Percentiles rank a stretch among this genome's conserved stretches.
Evolutionary conservation across 2,329 filamentous ascomycete species (phyloP).

Genomic region (Emergomyces orientalis): DNA sequence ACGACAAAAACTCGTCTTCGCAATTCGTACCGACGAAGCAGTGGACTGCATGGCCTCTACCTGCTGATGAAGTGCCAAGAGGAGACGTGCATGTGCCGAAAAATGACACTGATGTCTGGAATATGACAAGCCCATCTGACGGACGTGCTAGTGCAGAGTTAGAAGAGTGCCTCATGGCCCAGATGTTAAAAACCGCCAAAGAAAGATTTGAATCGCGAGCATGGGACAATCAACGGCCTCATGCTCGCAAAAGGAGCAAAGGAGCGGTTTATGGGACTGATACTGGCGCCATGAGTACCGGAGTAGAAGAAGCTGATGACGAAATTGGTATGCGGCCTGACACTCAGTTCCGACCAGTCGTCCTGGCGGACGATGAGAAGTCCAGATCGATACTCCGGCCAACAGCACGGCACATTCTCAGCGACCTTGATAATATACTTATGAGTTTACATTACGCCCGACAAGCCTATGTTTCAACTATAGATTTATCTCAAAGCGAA

Average conservation of each 20-base stretch:
- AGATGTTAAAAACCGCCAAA: slow-evolving; percentile 58
- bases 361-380: slow-evolving; percentile 61
- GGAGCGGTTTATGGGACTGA: slow-evolving; percentile 14
- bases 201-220: slow-evolving; percentile 47
- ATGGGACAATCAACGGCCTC: slow-evolving; percentile 19
- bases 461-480: slow-evolving; percentile 37
- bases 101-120: slow-evolving; percentile 45
- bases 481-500: slow-evolving; percentile 24
- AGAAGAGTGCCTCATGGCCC: slow-evolving; percentile 60
- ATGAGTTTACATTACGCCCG: slow-evolving; percentile 60
- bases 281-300: slow-evolving; percentile 13
- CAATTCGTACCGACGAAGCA: slow-evolving; percentile 41
- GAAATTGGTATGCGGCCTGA: slow-evolving; percentile 15
- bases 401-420: slow-evolving; percentile 59
- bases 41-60: slow-evolving; percentile 85
- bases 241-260: slow-evolving; percentile 7
- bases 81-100: slow-evolving; percentile 42
- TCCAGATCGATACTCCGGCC: slow-evolving; percentile 59
- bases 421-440: slow-evolving; percentile 60
- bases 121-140: slow-evolving; percentile 38
- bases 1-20: slow-evolving; percentile 15
- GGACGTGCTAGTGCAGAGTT: slow-evolving; percentile 51
- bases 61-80: slow-evolving; percentile 51
- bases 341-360: slow-evolving; percentile 36
- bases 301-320: slow-evolving; percentile 16